Evolutionary conservation across 1,284 basidiomycete species (phyloP).

Genomic region (Ustilago tritici): DNA sequence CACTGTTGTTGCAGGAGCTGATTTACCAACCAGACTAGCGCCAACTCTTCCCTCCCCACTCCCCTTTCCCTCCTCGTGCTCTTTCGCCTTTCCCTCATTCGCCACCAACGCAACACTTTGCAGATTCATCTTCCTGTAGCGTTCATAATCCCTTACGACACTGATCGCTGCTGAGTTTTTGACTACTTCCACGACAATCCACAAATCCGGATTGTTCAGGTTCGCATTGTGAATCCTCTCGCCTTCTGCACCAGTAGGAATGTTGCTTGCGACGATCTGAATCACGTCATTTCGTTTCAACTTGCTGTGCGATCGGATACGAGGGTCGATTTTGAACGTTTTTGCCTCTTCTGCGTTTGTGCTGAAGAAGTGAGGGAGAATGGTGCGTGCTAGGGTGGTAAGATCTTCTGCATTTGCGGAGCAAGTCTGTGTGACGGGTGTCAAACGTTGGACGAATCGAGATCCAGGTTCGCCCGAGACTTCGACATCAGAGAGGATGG

Average conservation of each 20-base stretch:
- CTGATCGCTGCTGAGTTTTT: slow-evolving; percentile 60
- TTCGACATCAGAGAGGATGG: slow-evolving; percentile 53
- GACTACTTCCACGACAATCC: slow-evolving; percentile 61
- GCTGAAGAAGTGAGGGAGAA: slow-evolving; percentile 40
- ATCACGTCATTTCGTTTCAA: slow-evolving; percentile 57
- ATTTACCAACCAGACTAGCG: slow-evolving; percentile 20
- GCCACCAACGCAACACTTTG: slow-evolving; percentile 49
- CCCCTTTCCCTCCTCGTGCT: background rate
- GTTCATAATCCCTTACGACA: slow-evolving; percentile 47
- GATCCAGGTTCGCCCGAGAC: slow-evolving; percentile 52
- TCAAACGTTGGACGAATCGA: slow-evolving; percentile 53
- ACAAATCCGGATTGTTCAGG: slow-evolving; percentile 48
- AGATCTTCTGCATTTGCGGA: slow-evolving; percentile 35
- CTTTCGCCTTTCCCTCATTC: slow-evolving; percentile 24
- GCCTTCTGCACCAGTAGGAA: slow-evolving; percentile 32
- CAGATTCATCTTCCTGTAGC: slow-evolving; percentile 55
- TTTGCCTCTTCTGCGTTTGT: slow-evolving; percentile 13
- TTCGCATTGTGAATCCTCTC: slow-evolving; percentile 51
- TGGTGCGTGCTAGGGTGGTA: slow-evolving; percentile 21
- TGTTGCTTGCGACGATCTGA: slow-evolving; percentile 45
- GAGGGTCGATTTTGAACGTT: slow-evolving; percentile 61
- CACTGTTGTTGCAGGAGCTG: background rate
- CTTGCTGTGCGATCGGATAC: slow-evolving; percentile 57
- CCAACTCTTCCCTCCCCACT: slow-evolving; percentile 18
- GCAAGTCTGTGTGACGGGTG: slow-evolving; percentile 45